A percentile compares a stretch with the other conserved stretches of the same genome.
These are phyloP conservation scores for Sclerotinia sclerotiorum DNA, from an alignment of 2,329 filamentous ascomycete species.

Conservation along the genomic window DNA sequence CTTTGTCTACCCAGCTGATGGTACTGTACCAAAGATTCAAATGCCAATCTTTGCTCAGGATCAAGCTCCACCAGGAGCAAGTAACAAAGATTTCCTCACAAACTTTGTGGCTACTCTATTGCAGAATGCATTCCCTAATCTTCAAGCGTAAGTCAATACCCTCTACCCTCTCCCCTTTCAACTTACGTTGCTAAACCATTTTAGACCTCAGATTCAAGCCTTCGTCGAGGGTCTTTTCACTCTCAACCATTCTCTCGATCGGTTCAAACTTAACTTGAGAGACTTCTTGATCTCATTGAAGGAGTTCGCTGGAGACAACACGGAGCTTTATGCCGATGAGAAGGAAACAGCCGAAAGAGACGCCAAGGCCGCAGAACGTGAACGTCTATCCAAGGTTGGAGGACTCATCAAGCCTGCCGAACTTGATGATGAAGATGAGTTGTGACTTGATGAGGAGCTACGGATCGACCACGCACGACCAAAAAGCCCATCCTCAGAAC, in stretches of 20 bases:
- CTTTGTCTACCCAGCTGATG: conserved; percentile 75
- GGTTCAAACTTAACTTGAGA: conserved; percentile 92
- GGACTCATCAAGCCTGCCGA: conserved; percentile 97
- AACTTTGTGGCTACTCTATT: conserved; percentile 84
- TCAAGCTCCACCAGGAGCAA: conserved; percentile 78
- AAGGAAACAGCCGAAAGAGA: conserved; percentile 89
- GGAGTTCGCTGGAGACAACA: conserved; percentile 94
- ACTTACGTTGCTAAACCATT: conserved; percentile 42
- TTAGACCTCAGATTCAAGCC: conserved; percentile 77
- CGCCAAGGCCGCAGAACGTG: conserved; percentile 82
- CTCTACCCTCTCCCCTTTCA: neutral
- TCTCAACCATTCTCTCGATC: conserved; percentile 83
- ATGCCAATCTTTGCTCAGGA: conserved; percentile 86
- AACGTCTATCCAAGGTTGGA: conserved; percentile 91
- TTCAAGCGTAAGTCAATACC: conserved; percentile 69
- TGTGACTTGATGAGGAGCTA: conserved; percentile 77
- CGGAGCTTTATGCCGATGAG: conserved; percentile 90
- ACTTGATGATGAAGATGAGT: conserved; percentile 79
- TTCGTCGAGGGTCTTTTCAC: conserved; percentile 91
- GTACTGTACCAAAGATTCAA: conserved; percentile 76
- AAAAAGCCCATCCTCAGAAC: conserved; percentile 20
- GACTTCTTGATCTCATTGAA: conserved; percentile 97
- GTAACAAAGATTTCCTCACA: conserved; percentile 86
- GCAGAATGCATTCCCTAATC: conserved; percentile 88
- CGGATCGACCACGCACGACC: conserved; percentile 52